Evolutionary conservation across 805 yeast species (phyloP), one percentile per base, ranked within the genome.

Genomic region (Myxozyma lipomycoides): DNA sequence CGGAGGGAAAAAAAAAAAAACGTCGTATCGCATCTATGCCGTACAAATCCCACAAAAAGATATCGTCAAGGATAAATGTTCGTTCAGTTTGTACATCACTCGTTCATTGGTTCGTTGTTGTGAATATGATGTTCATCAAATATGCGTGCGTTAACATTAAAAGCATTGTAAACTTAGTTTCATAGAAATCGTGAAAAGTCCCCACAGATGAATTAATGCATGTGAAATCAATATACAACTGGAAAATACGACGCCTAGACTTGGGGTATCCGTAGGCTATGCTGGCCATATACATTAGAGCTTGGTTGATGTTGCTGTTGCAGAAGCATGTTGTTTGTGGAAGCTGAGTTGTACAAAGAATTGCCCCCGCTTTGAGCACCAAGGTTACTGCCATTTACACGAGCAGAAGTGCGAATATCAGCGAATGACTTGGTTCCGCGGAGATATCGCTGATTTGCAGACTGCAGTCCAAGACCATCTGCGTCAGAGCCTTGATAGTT

Each of bases 391-490:
- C 32, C 32, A 28, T 12, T n/a, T 28, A 28, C 32, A 23, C 51
- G 42, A 15, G 43, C 47, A 17, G 61, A 46, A 2, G 61, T 58
- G 19, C 68, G 51, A 30, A 65, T 60, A 43, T 66, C 69, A 23
- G 65, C 69, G 46, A 57, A 65, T 12, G 67, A 64, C 52, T 62
- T 61, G 21, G 67, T 61, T 17, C 65, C 63, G 28, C 69, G 51
- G 40, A 66, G 45, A 38, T 49, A 51, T 19, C 52, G 36, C n/a
- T 43, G 40, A 22, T 43, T 46, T 4, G 56, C 21, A 18, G 44
- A 28, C 19, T 38, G 24, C 17, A 39, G 19, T 9, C 43, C 55
- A 25, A 48, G 55, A 1, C 30, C 9, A 21, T 41, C 53, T 17
- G 39, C 47, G 22, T 48, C n/a, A 5, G 49, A 19, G 40, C 41